phyloP scores from a whole-genome alignment of 306 rosid genomes.

The Arachis stenosperma region DNA sequence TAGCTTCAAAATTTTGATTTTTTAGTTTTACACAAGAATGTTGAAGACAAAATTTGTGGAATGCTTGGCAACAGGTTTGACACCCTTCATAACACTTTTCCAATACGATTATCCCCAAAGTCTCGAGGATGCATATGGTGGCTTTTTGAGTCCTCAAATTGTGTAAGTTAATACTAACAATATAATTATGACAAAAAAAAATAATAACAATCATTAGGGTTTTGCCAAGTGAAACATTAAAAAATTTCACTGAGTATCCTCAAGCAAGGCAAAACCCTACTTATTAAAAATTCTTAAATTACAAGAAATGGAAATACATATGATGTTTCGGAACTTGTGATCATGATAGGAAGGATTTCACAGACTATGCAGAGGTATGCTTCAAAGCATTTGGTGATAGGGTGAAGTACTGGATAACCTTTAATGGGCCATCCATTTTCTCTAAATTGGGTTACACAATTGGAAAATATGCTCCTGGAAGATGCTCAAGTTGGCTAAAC shows the following conservation, averaged over 20 bases:
- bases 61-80: slow-evolving; percentile 28
- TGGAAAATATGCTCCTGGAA: slow-evolving; percentile 41
- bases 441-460: slow-evolving; percentile 14
- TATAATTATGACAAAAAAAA: neutral
- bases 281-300: neutral
- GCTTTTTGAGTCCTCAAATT: slow-evolving; percentile 43
- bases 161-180: slow-evolving; percentile 35
- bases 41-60: neutral
- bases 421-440: slow-evolving; percentile 44
- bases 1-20: too few relatives aligned
- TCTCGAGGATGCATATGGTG: slow-evolving; percentile 43
- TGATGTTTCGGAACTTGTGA: neutral
- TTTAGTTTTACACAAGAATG: neutral
- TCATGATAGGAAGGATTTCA: slow-evolving; percentile 37
- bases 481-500: slow-evolving; percentile 44
- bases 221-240: too few relatives aligned
- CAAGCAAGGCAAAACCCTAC: too few relatives aligned
- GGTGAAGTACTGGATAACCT: slow-evolving; percentile 51
- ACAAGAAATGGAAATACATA: neutral
- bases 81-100: slow-evolving; percentile 50
- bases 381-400: slow-evolving; percentile 51
- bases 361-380: slow-evolving; percentile 46
- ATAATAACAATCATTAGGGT: neutral
- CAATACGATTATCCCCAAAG: slow-evolving; percentile 49
- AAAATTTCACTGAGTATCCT: too few relatives aligned